Percentiles rank a stretch among this genome's conserved stretches.
These are phyloP conservation scores for Clonostachys rhizophaga DNA, from an alignment of 2,329 filamentous ascomycete species.

Conservation along the genomic window DNA sequence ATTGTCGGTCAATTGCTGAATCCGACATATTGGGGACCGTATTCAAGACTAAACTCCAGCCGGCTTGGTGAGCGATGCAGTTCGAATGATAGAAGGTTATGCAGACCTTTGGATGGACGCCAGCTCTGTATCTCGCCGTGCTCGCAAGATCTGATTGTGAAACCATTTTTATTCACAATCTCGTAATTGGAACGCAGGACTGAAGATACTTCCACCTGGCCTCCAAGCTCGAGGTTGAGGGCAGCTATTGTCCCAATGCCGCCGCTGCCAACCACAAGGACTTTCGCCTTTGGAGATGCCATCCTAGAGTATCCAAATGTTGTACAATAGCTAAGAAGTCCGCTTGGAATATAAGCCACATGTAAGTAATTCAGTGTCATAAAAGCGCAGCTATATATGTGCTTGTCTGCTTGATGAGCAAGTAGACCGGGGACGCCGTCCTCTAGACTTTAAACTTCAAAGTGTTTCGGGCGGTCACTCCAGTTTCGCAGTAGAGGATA, in stretches of 20 bases:
- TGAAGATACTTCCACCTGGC: conserved; percentile 43
- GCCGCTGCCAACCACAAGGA: conserved; percentile 50
- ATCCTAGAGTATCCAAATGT: too few species aligned
- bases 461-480: too few species aligned
- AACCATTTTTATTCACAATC: conserved; percentile 38
- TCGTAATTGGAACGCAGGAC: conserved; percentile 54
- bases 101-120: conserved; percentile 35
- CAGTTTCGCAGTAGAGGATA: too few species aligned
- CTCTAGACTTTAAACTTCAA: too few species aligned
- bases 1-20: conserved; percentile 12
- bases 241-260: conserved; percentile 53
- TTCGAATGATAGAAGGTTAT: neutral
- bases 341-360: too few species aligned
- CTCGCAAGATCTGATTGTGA: conserved; percentile 49
- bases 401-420: too few species aligned
- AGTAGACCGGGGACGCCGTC: too few species aligned
- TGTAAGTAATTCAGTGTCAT: too few species aligned
- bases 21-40: conserved; percentile 35
- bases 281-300: conserved; percentile 10
- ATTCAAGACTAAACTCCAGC: conserved; percentile 30
- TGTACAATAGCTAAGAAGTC: too few species aligned
- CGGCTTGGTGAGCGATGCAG: neutral
- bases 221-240: conserved; percentile 45
- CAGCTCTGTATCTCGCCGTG: conserved; percentile 43
- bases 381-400: too few species aligned